Conservation (phyloP, 148 eudicot genomes). For the Pouteria glomerata region DNA sequence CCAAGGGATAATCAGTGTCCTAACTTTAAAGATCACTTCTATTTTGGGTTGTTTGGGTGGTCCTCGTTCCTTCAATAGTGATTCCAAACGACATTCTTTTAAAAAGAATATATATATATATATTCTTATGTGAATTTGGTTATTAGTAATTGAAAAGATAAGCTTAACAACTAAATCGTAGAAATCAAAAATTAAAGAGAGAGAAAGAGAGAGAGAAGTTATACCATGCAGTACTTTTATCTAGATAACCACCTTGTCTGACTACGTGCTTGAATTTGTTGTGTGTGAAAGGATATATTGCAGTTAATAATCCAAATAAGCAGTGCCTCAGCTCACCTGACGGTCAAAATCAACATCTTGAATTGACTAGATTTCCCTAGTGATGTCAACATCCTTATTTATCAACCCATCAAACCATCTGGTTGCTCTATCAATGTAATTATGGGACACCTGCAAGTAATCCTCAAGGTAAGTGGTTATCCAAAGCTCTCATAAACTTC, state of each 20-base stretch:
- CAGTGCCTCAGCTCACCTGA: slow-evolving; percentile 48
- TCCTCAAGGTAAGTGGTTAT: background rate
- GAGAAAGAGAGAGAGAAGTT: background rate
- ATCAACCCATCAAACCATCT: slow-evolving; percentile 72
- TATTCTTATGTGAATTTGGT: no score
- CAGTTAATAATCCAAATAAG: background rate
- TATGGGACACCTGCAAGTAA: slow-evolving; percentile 41
- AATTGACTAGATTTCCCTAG: slow-evolving; percentile 76
- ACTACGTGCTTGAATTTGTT: background rate
- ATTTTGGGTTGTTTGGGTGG: no score
- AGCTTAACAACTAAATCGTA: no score
- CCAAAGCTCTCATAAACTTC: background rate
- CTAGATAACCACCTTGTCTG: background rate
- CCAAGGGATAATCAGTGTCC: no score
- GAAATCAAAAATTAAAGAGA: background rate
- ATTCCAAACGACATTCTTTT: no score
- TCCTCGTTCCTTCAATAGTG: no score
- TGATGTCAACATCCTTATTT: slow-evolving; percentile 55
- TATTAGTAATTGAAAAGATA: no score
- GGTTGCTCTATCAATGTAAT: slow-evolving; percentile 32
- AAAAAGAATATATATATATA: no score
- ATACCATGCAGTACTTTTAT: background rate
- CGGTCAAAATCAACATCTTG: slow-evolving; percentile 76
- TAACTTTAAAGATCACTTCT: no score
- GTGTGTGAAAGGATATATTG: background rate